These are phyloP conservation scores for Backusella australiensis DNA, from an alignment of 192 early-diverging fungal species.

Conservation along the genomic window DNA sequence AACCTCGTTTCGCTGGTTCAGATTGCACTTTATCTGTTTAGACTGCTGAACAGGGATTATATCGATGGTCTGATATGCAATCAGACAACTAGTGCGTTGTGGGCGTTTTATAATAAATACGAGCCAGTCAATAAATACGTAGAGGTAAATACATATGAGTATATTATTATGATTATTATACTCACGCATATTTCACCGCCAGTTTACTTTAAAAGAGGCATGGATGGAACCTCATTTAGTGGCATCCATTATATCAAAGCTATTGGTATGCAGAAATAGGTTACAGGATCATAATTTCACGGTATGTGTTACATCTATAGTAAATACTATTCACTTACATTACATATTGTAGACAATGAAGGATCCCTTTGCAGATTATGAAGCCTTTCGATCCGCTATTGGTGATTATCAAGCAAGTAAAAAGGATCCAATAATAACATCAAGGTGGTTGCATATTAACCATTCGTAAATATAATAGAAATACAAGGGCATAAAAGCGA, in stretches of 20 bases:
- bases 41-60: constrained; percentile 35
- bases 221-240: constrained; percentile 50
- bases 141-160: background rate
- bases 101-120: constrained; percentile 40
- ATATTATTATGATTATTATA: background rate
- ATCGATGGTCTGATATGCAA: constrained; percentile 52
- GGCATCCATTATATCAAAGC: constrained; percentile 45
- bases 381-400: constrained; percentile 37
- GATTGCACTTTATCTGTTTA: constrained; percentile 41
- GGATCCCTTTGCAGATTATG: constrained; percentile 49
- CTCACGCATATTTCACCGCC: background rate
- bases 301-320: constrained; percentile 20
- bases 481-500: constrained; percentile 27
- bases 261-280: constrained; percentile 44
- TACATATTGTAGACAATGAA: constrained; percentile 38
- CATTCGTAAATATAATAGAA: constrained; percentile 14
- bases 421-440: background rate
- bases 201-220: constrained; percentile 35
- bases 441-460: background rate
- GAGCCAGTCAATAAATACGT: constrained; percentile 36
- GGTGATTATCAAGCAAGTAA: constrained; percentile 41
- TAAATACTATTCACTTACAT: background rate
- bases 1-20: constrained; percentile 44
- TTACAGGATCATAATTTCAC: constrained; percentile 45
- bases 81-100: constrained; percentile 42